Percentiles rank a stretch among this genome's conserved stretches.
phyloP scores from a whole-genome alignment of 352 stramenopile species.

The Stramenopiles sp. region DNA sequence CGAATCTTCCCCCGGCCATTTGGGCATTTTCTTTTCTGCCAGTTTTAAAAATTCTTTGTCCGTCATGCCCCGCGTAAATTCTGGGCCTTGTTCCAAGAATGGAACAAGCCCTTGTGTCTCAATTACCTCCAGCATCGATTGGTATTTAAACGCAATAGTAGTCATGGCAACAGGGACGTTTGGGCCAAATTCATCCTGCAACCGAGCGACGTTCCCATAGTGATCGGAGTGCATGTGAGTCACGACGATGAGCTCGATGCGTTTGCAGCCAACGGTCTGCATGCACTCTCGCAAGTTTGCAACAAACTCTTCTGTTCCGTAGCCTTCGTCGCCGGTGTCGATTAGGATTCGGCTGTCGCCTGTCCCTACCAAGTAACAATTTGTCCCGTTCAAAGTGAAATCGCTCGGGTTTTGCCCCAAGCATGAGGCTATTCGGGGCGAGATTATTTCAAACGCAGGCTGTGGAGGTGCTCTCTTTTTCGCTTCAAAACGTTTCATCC shows the following conservation, averaged over 20 bases:
- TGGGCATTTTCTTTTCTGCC: background rate
- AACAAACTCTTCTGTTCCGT: constrained; percentile 36
- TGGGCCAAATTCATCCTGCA: background rate
- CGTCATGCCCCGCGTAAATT: background rate
- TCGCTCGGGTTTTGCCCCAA: constrained; percentile 54
- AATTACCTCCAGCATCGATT: background rate
- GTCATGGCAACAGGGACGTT: background rate
- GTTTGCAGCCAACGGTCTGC: constrained; percentile 24
- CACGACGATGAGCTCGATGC: constrained; percentile 48
- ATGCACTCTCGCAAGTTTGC: constrained; percentile 31
- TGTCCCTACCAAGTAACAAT: constrained; percentile 60
- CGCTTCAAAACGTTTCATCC: background rate
- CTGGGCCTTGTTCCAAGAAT: background rate
- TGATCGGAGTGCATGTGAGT: constrained; percentile 69
- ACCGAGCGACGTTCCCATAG: constrained; percentile 42
- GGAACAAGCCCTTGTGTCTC: background rate
- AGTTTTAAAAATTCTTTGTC: background rate
- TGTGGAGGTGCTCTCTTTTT: background rate
- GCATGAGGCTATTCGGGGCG: constrained; percentile 25
- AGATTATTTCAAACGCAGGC: background rate
- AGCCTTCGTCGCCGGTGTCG: constrained; percentile 36
- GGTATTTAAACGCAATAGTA: background rate
- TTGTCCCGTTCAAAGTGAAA: constrained; percentile 65
- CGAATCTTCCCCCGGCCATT: background rate
- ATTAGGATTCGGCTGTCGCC: constrained; percentile 40